Evolutionary conservation across 2,329 filamentous ascomycete species (phyloP).

Genomic region (Diaporthe sp.): DNA sequence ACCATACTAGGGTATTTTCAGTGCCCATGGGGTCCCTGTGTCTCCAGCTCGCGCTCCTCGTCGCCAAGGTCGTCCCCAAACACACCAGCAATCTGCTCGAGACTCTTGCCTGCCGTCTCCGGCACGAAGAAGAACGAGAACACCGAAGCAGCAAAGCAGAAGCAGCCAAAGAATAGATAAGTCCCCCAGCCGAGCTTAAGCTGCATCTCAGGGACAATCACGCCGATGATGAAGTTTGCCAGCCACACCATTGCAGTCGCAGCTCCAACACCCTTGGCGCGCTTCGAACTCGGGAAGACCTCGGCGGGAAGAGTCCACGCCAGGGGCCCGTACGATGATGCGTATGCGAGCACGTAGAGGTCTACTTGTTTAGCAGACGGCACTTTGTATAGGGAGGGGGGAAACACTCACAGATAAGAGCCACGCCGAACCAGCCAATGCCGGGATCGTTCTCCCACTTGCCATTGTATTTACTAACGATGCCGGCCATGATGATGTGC

Average conservation of each 20-base stretch:
- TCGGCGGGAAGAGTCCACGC: slow-evolving; percentile 55
- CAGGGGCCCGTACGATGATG: slow-evolving; percentile 51
- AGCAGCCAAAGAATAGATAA: slow-evolving; percentile 69
- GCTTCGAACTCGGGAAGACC: slow-evolving; percentile 52
- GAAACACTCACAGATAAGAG: slow-evolving; percentile 8
- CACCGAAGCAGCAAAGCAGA: slow-evolving; percentile 62
- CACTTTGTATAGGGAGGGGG: neutral
- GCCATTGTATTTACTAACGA: slow-evolving; percentile 9
- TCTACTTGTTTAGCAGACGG: slow-evolving; percentile 33
- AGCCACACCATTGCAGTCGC: slow-evolving; percentile 54
- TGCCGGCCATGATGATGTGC: slow-evolving; percentile 39
- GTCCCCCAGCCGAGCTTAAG: slow-evolving; percentile 62
- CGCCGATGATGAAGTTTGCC: slow-evolving; percentile 56
- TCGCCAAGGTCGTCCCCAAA: slow-evolving; percentile 45
- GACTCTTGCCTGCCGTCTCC: slow-evolving; percentile 61
- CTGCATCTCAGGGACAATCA: slow-evolving; percentile 68
- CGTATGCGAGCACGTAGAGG: slow-evolving; percentile 51
- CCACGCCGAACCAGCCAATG: slow-evolving; percentile 32
- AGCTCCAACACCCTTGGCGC: slow-evolving; percentile 54
- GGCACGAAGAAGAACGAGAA: slow-evolving; percentile 65
- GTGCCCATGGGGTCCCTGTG: neutral
- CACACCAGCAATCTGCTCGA: slow-evolving; percentile 62
- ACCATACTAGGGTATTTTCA: neutral
- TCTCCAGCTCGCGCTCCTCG: slow-evolving; percentile 25
- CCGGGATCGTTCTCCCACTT: slow-evolving; percentile 12